phyloP scores from a whole-genome alignment of 441 rosid species.

The Adansonia grandidieri region DNA sequence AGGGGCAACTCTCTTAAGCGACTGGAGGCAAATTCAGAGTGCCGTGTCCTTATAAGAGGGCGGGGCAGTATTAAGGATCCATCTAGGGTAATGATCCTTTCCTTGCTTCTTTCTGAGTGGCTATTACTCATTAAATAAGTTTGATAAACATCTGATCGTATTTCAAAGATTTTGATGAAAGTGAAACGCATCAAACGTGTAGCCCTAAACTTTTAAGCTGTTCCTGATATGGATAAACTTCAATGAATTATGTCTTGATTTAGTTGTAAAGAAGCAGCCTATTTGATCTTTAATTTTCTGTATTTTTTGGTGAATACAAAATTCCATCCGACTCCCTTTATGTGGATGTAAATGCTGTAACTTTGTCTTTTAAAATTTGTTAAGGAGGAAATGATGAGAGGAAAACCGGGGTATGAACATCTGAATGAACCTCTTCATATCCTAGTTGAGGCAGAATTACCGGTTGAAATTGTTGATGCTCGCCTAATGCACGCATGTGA shows the following conservation, averaged over 20 bases:
- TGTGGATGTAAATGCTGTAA: not conserved
- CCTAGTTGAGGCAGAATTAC: constrained; percentile 94
- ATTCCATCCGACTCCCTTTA: not conserved
- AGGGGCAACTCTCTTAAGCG: constrained; percentile 97
- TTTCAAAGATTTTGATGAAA: not conserved
- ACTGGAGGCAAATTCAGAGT: constrained; percentile 93
- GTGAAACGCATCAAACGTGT: not conserved
- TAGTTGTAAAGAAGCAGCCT: not conserved
- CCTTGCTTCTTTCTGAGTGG: not conserved
- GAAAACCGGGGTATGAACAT: constrained; percentile 98
- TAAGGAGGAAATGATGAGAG: constrained; percentile 98
- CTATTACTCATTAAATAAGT: constrained; percentile 12
- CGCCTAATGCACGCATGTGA: constrained; percentile 94
- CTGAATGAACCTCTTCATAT: constrained; percentile 95
- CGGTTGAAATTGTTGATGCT: constrained; percentile 86
- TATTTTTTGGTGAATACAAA: not conserved
- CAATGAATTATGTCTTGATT: constrained; percentile 2
- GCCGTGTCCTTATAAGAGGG: constrained; percentile 95
- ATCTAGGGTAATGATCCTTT: constrained; percentile 55
- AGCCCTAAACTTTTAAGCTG: not conserved
- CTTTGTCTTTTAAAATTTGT: constrained; percentile 30
- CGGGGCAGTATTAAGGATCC: constrained; percentile 98
- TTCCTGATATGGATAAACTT: not conserved
- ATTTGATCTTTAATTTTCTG: not conserved
- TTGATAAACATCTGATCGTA: not conserved